Percentiles rank a stretch among this genome's conserved stretches.
These are phyloP conservation scores for Sarcodon sp. DNA, from an alignment of 768 basidiomycete species.

Conservation along the genomic window DNA sequence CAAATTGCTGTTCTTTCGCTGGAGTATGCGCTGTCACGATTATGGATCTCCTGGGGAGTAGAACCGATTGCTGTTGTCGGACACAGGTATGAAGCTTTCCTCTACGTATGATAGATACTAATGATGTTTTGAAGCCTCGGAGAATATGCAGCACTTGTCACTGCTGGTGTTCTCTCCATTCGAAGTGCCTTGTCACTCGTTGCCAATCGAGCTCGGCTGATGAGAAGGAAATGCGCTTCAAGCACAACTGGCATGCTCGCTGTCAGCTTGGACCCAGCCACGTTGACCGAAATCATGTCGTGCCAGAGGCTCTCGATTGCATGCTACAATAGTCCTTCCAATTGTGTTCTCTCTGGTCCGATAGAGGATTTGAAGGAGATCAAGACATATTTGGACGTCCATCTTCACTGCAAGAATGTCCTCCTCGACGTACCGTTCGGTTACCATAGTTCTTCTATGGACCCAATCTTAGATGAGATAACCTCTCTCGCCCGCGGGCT, in stretches of 20 bases:
- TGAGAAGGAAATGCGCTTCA: slow-evolving; percentile 32
- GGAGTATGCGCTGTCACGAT: slow-evolving; percentile 43
- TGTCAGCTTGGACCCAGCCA: slow-evolving; percentile 16
- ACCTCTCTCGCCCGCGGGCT: slow-evolving; percentile 22
- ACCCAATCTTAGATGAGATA: slow-evolving; percentile 39
- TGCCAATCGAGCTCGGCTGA: slow-evolving; percentile 43
- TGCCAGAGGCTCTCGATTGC: slow-evolving; percentile 28
- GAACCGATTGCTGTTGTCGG: slow-evolving; percentile 49
- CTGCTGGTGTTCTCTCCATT: slow-evolving; percentile 44
- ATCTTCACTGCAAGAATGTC: slow-evolving; percentile 23
- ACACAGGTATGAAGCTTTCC: slow-evolving; percentile 39
- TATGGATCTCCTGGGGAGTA: slow-evolving; percentile 66
- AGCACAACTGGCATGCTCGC: slow-evolving; percentile 50
- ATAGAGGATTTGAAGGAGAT: slow-evolving; percentile 28
- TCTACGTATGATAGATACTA: neutral
- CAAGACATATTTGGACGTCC: slow-evolving; percentile 23
- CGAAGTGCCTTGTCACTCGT: slow-evolving; percentile 45
- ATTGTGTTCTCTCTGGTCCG: slow-evolving; percentile 51
- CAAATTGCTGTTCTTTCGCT: slow-evolving; percentile 48
- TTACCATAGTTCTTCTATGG: slow-evolving; percentile 58
- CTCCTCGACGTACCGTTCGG: slow-evolving; percentile 45
- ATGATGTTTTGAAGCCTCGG: slow-evolving; percentile 39
- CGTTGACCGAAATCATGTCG: slow-evolving; percentile 18
- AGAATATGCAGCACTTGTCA: slow-evolving; percentile 60
- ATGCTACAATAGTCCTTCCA: slow-evolving; percentile 45